phyloP scores from a whole-genome alignment of 2,329 filamentous ascomycete species.

The Verticillium isaacii region DNA sequence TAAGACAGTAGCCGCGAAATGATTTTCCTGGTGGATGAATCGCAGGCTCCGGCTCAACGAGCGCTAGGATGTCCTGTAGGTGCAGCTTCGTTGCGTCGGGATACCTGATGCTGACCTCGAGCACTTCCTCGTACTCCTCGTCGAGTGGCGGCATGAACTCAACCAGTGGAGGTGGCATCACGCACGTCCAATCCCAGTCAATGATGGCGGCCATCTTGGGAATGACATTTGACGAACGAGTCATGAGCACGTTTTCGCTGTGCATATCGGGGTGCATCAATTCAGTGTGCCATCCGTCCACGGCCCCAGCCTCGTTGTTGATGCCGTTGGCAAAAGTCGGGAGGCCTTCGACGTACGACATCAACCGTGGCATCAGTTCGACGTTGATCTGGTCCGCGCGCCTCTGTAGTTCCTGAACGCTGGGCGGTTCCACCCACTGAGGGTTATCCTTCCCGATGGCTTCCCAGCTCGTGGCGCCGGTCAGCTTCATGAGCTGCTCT shows the following conservation, averaged over 20 bases:
- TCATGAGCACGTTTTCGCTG: constrained; percentile 3
- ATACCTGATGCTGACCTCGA: not conserved
- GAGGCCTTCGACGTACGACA: not conserved
- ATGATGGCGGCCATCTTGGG: constrained; percentile 4
- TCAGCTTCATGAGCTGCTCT: not conserved
- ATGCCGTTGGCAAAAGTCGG: not conserved
- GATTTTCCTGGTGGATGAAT: not conserved
- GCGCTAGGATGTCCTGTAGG: not conserved
- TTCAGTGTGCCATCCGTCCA: constrained; percentile 3
- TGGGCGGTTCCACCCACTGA: not conserved
- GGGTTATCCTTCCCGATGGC: not conserved
- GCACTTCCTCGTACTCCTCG: not conserved
- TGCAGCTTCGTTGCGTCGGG: not conserved
- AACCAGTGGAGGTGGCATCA: constrained; percentile 6
- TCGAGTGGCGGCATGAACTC: not conserved
- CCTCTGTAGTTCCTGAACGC: not conserved
- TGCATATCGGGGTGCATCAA: constrained; percentile 8
- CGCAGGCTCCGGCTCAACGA: not conserved
- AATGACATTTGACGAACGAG: not conserved
- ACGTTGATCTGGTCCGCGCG: not conserved
- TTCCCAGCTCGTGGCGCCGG: not conserved
- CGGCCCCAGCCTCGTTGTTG: not conserved
- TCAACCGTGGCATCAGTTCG: not conserved
- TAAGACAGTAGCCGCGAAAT: not conserved
- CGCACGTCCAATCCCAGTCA: constrained; percentile 9